Evolutionary conservation across 148 eudicot species (phyloP).

Genomic region (Pharnaceum exiguum): DNA sequence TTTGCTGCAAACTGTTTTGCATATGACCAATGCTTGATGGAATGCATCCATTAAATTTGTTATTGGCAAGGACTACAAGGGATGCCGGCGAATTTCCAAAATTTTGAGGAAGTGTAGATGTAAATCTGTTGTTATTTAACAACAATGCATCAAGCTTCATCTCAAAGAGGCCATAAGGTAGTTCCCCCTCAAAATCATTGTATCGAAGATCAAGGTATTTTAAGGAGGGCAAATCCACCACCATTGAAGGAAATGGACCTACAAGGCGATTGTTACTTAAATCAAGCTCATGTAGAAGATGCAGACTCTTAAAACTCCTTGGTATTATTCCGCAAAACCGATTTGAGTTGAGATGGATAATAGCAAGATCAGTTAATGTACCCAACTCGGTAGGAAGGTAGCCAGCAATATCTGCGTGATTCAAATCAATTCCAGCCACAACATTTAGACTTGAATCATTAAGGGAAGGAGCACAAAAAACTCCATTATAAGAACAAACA

Average conservation of each 20-base stretch:
- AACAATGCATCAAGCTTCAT: conserved; percentile 17
- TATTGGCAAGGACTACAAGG: conserved; percentile 27
- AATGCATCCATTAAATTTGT: conserved; percentile 26
- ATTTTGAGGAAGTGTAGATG: conserved; percentile 23
- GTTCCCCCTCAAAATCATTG: conserved; percentile 14
- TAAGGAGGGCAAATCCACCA: background rate
- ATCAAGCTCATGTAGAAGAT: conserved; percentile 15
- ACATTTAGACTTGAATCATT: background rate
- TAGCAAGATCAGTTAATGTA: background rate
- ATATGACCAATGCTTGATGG: conserved; percentile 17
- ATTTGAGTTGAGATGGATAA: conserved; percentile 19
- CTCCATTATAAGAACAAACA: conserved; percentile 18
- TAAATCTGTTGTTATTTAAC: conserved; percentile 24
- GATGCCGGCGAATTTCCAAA: conserved; percentile 26
- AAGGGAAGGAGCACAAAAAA: conserved; percentile 9
- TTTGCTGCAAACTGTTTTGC: conserved; percentile 19
- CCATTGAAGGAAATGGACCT: conserved; percentile 2
- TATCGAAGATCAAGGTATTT: conserved; percentile 19
- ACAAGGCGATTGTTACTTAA: no score
- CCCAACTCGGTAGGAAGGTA: conserved; percentile 7
- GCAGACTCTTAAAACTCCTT: background rate
- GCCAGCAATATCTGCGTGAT: conserved; percentile 18
- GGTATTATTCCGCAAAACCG: conserved; percentile 15
- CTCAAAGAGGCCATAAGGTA: conserved; percentile 9
- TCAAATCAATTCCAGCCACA: conserved; percentile 20